Base-by-base conservation (phyloP, 2,329 filamentous ascomycete genomes). In the Exophiala lecanii-corni region DNA sequence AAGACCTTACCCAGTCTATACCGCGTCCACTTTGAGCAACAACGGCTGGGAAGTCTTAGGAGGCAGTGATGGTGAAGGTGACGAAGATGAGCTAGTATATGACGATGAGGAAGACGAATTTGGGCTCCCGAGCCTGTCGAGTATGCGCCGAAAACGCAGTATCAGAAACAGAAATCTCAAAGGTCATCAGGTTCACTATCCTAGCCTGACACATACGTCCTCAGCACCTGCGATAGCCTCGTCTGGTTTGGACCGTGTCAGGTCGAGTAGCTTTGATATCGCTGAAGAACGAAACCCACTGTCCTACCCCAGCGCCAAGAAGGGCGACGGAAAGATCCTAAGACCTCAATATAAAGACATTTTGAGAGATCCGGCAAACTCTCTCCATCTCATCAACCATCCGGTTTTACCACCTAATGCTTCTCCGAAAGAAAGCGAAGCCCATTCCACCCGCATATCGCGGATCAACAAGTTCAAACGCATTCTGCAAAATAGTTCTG, bases 391-490 rank as follows among this genome's bases (percentile, higher is more conserved):
- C 5, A 97, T 98, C 57, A 86, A 86, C 56, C 89, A 98, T 65
- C 82, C 89, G 4, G 70, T 86, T 1, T 73, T 86, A 34, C 80
- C 87, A 9, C 68, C 76, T 18, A 83, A 84, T 59, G 87, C 89
- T 2, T 78, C 81, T 1, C 75, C 82, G 1, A 97, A 94, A 62
- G 88, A 96, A 60, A 73, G 83, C 13, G 91, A 97, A 60, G 84
- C 82, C 9, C 82, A 94, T 60, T 89, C 86, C 43, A 85, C 89
- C 33, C 81, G 88, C 47, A 92, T 95, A 57, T 85, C 86, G 5
- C 82, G 92, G 50, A 98, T 98, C 62, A 96, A 98, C 69, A 97
- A 97, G 62, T 98, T 98, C 70, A 98, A 98, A 66, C 85, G 84
- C 57, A 86, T 98, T 39, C 73, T 98, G 5, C 92, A 98, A 67